Percentiles rank a stretch among this genome's conserved stretches.
Conservation (phyloP, 2,329 filamentous ascomycete genomes). For the Dactylellina parvicollis region DNA sequence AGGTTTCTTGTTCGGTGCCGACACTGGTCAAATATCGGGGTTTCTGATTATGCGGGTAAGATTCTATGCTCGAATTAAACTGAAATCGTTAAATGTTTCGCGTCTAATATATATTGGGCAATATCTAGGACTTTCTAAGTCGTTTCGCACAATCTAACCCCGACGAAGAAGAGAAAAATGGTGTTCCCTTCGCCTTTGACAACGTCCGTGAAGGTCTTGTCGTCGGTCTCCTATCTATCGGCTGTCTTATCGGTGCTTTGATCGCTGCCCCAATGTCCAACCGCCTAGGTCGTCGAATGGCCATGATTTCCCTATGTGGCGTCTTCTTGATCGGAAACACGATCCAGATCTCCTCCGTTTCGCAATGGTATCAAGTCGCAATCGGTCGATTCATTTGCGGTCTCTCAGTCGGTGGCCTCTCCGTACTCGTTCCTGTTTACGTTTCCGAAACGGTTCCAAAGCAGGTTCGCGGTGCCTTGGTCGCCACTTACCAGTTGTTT, state of each 20-base stretch:
- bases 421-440: constrained; percentile 74
- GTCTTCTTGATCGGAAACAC: constrained; percentile 73
- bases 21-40: constrained; percentile 70
- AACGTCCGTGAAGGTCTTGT: constrained; percentile 72
- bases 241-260: constrained; percentile 70
- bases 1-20: constrained; percentile 71
- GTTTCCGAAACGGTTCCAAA: constrained; percentile 73
- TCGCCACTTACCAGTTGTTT: constrained; percentile 74
- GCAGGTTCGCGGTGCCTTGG: constrained; percentile 71
- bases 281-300: constrained; percentile 69
- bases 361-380: constrained; percentile 72
- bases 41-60: constrained; percentile 63
- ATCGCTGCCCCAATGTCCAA: constrained; percentile 71
- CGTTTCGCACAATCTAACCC: constrained; percentile 66
- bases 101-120: constrained; percentile 60
- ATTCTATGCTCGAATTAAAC: not conserved
- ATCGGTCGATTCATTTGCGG: constrained; percentile 74
- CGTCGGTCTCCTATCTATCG: constrained; percentile 71
- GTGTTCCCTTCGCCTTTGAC: constrained; percentile 65
- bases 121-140: constrained; percentile 65
- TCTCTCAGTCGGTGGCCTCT: constrained; percentile 72
- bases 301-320: constrained; percentile 71
- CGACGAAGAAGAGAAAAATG: constrained; percentile 59
- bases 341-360: constrained; percentile 71
- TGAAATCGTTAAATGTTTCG: constrained; percentile 55